Conservation (phyloP, 768 basidiomycete genomes). For the Crassisporium funariophilum region DNA sequence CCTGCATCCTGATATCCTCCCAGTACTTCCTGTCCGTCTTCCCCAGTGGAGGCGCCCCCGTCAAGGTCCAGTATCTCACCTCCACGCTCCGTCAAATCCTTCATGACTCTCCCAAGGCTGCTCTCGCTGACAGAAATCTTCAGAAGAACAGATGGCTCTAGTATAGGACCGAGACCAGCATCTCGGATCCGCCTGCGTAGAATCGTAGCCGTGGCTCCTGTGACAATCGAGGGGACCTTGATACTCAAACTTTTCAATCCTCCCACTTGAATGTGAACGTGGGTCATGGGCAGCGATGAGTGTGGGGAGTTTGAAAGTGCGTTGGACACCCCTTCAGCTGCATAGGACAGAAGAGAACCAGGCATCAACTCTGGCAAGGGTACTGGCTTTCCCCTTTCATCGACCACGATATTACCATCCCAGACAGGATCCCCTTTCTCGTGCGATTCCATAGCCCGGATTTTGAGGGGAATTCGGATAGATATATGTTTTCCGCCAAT, state of each 20-base stretch:
- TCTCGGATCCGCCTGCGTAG: constrained; percentile 62
- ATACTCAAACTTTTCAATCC: constrained; percentile 44
- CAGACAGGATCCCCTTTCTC: constrained; percentile 70
- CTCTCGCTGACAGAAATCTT: constrained; percentile 70
- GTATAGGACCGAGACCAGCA: constrained; percentile 69
- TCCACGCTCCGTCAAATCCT: constrained; percentile 81
- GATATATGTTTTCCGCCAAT: constrained; percentile 56
- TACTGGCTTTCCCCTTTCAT: constrained; percentile 51
- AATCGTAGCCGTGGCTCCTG: constrained; percentile 65
- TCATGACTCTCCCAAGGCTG: constrained; percentile 74
- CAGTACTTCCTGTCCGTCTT: constrained; percentile 37
- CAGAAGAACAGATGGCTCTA: constrained; percentile 77
- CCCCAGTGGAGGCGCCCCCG: constrained; percentile 37
- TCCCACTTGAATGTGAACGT: constrained; percentile 57
- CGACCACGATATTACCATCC: constrained; percentile 77
- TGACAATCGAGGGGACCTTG: constrained; percentile 52
- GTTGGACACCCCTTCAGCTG: constrained; percentile 71
- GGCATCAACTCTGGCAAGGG: constrained; percentile 51
- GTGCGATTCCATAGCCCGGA: constrained; percentile 54
- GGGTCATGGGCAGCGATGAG: constrained; percentile 70
- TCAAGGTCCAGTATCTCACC: constrained; percentile 78
- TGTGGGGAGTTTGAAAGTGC: constrained; percentile 79
- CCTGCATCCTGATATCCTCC: constrained; percentile 60
- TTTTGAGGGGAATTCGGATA: constrained; percentile 53
- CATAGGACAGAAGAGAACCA: constrained; percentile 47